These are phyloP conservation scores for Exidia glandulosa DNA, from an alignment of 768 basidiomycete genomes.

Conservation along the genomic window DNA sequence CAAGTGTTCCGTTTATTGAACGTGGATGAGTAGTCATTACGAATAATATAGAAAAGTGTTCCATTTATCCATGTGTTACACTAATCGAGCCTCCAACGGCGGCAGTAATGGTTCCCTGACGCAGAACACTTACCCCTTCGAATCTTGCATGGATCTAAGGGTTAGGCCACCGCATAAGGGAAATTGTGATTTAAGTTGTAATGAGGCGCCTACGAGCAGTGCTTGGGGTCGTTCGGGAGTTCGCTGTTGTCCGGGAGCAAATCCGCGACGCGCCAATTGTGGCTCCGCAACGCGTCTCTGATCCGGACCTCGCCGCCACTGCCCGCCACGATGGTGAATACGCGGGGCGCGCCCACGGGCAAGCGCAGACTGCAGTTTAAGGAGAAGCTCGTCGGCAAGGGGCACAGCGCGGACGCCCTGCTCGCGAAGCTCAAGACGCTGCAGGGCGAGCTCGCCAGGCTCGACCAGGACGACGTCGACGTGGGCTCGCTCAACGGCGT, in stretches of 20 bases:
- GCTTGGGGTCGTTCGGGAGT: too few species aligned
- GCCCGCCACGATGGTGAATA: slow-evolving; percentile 60
- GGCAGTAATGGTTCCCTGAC: too few species aligned
- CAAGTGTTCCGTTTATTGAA: too few species aligned
- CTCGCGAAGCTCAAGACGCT: slow-evolving; percentile 77
- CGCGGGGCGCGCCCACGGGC: slow-evolving; percentile 40
- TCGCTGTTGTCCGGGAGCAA: background rate
- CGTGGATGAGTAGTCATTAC: too few species aligned
- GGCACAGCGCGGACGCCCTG: slow-evolving; percentile 66
- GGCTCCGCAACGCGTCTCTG: background rate
- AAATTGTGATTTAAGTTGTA: too few species aligned
- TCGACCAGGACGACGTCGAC: slow-evolving; percentile 86
- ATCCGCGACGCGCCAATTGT: background rate
- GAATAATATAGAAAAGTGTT: too few species aligned
- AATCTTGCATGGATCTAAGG: too few species aligned
- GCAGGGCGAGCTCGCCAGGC: slow-evolving; percentile 62
- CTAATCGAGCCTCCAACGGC: too few species aligned
- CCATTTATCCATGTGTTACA: too few species aligned
- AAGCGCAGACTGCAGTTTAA: slow-evolving; percentile 40
- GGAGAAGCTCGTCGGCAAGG: slow-evolving; percentile 72
- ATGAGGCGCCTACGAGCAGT: too few species aligned
- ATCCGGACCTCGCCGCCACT: background rate
- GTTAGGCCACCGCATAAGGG: too few species aligned
- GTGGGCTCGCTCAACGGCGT: slow-evolving; percentile 53
- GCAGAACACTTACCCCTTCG: too few species aligned